Evolutionary conservation across 2,329 filamentous ascomycete species (phyloP).

Genomic region (Neopestalotiopsis rosae): DNA sequence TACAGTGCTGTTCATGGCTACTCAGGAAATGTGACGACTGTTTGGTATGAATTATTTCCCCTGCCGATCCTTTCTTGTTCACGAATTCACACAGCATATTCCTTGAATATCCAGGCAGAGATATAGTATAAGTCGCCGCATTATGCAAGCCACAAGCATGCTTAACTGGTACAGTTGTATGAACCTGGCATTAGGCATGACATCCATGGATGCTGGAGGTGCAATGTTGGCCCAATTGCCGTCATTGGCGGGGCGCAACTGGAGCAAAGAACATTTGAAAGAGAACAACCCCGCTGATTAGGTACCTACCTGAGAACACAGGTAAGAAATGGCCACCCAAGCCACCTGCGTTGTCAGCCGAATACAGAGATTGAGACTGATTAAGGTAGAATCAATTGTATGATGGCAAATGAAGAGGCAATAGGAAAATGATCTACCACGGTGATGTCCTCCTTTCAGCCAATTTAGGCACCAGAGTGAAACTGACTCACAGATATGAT

Average conservation of each 20-base stretch:
- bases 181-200: no score
- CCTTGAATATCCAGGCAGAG: no score
- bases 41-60: no score
- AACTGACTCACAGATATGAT: slow-evolving; percentile 2
- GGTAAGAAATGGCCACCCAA: no score
- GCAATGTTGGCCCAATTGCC: not conserved
- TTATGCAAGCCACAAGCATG: no score
- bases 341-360: not conserved
- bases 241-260: slow-evolving; percentile 30
- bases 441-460: not conserved
- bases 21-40: no score
- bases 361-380: not conserved
- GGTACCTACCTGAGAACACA: not conserved
- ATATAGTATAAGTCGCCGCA: no score
- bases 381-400: not conserved
- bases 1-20: not conserved
- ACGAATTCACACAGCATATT: no score
- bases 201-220: not conserved
- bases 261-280: slow-evolving; percentile 15
- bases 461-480: not conserved
- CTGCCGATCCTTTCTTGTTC: no score
- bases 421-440: not conserved
- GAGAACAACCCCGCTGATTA: slow-evolving; percentile 17
- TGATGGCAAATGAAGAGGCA: no score
- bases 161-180: no score